Conservation (phyloP, 306 rosid genomes). For the Glycyrrhiza uralensis region DNA sequence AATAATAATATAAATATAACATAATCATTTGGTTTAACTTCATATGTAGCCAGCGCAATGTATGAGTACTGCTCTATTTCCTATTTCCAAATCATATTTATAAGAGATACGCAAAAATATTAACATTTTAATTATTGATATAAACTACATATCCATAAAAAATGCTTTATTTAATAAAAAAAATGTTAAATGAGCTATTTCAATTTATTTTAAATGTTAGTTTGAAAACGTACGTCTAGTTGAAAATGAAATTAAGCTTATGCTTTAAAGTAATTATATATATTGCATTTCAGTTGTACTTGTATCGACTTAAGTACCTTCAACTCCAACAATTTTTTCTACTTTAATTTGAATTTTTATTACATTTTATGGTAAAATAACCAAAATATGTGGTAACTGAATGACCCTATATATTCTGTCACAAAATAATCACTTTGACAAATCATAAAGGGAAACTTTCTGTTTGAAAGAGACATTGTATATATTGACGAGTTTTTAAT, state of each 20-base stretch:
- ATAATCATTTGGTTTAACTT: too few relatives aligned
- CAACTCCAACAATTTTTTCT: too few relatives aligned
- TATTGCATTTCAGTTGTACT: too few relatives aligned
- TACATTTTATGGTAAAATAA: not conserved
- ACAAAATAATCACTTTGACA: not conserved
- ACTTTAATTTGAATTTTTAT: too few relatives aligned
- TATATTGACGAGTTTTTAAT: not conserved
- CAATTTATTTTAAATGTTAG: not conserved
- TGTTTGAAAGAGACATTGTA: not conserved
- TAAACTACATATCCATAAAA: not conserved
- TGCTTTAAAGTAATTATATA: too few relatives aligned
- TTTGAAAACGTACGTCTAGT: not conserved
- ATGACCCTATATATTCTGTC: constrained; percentile 31
- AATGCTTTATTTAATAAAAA: not conserved
- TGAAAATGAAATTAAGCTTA: too few relatives aligned
- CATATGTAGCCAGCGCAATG: not conserved
- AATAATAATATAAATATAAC: too few relatives aligned
- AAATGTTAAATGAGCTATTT: not conserved
- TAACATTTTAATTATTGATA: not conserved
- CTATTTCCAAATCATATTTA: not conserved
- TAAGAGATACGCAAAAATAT: not conserved
- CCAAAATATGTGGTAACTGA: not conserved
- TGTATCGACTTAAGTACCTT: too few relatives aligned
- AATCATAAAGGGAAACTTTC: not conserved
- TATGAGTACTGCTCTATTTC: not conserved